phyloP scores from a whole-genome alignment of 2,329 filamentous ascomycete species.

The Clarireedia monteithiana region DNA sequence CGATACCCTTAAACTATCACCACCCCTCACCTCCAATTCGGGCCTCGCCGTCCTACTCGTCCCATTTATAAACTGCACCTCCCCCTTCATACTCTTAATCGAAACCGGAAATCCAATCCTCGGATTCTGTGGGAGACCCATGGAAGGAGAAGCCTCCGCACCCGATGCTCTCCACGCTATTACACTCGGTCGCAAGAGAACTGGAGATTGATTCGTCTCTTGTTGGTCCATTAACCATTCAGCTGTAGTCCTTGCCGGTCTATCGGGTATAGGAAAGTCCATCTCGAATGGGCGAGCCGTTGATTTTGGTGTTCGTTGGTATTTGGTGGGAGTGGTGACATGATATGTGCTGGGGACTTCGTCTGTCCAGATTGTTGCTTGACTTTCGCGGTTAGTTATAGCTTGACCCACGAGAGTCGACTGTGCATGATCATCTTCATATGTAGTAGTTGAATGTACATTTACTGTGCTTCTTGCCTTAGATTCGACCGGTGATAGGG shows the following conservation, averaged over 20 bases:
- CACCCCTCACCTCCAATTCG: not conserved
- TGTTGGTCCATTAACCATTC: slow-evolving; percentile 14
- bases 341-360: slow-evolving; percentile 13
- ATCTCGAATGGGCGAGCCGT: slow-evolving; percentile 6
- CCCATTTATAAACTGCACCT: not conserved
- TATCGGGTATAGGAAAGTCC: slow-evolving; percentile 9
- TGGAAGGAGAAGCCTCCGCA: not conserved
- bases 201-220: not conserved
- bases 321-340: slow-evolving; percentile 2
- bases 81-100: not conserved
- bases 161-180: not conserved
- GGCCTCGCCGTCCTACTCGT: not conserved
- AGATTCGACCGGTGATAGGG: no score
- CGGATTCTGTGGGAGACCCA: slow-evolving; percentile 8
- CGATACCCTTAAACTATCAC: not conserved
- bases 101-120: slow-evolving; percentile 5
- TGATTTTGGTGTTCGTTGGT: not conserved
- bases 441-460: not conserved
- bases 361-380: slow-evolving; percentile 25
- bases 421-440: not conserved
- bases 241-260: slow-evolving; percentile 13
- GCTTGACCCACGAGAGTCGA: not conserved
- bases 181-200: not conserved
- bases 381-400: slow-evolving; percentile 12
- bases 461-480: no score